Evolutionary conservation across 257 asterid genomes (phyloP), one percentile per base, ranked within the genome.

Genomic region (Rhazya stricta): DNA sequence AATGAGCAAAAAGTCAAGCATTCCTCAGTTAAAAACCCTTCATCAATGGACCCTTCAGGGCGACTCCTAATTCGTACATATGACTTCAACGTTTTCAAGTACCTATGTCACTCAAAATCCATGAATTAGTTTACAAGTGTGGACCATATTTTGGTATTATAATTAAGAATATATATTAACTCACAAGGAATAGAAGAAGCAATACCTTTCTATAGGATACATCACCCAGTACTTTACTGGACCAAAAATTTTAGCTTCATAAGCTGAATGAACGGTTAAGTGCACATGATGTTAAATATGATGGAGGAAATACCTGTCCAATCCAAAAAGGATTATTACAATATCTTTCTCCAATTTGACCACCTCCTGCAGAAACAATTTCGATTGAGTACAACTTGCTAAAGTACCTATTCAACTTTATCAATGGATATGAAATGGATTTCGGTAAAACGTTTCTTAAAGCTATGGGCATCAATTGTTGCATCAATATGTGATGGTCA

Each of bases 251-350:
- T 27, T 68, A 3, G 30, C 73, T 16, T 68, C 37, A 8, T 34
- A 41, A 9, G 73, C 39, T 29, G 42, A 42, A 68, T 68, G 73
- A 21, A 42, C 30, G 29, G 57, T 41, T 45, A 68, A 42, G 42
- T 41, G 56, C 53, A 68, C 73, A 68, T 68, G 29, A 41, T 15
- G 42, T 21, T 37, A 42, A 68, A 66, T 41, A 69, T 27, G 60
- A 46, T 69, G 74, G 74, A 42, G 41, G 74, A 27, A 69, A 69
- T 2, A 69, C 15, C 21, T 69, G 7, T 69, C 74, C 1, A 46
- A 45, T 19, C 43, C n/a, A 32, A 41, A 69, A 43, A 69, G 60
- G 11, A 27, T 69, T 4, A 69, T 3, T 3, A 3, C 61, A 48
- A 69, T 69, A 4, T 43, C 61, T 45, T 50, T 25, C 60, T 69